Conservation (phyloP, 2,329 filamentous ascomycete species). For the Botryotinia narcissicola region DNA sequence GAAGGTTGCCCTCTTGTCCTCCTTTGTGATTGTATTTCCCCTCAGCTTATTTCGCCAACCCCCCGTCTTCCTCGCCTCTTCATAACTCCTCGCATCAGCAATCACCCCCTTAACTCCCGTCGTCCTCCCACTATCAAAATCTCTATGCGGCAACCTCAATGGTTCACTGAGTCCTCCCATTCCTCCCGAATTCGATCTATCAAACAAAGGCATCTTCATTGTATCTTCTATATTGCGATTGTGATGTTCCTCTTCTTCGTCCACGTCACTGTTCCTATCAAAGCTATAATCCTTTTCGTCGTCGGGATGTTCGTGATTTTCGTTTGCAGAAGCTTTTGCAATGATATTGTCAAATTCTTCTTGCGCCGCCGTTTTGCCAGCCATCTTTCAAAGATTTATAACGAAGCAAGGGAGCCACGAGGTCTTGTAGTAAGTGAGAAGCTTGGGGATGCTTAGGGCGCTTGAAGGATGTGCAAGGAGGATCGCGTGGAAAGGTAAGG, state of each 20-base stretch:
- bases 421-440: conserved; percentile 25
- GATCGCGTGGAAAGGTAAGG: conserved; percentile 16
- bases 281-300: conserved; percentile 56
- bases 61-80: conserved; percentile 56
- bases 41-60: conserved; percentile 48
- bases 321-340: conserved; percentile 49
- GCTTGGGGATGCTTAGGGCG: neutral
- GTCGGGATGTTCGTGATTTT: conserved; percentile 45
- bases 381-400: conserved; percentile 29
- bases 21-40: conserved; percentile 25
- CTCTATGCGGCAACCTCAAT: conserved; percentile 59
- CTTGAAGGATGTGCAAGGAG: conserved; percentile 16
- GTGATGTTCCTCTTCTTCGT: conserved; percentile 44
- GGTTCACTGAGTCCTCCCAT: conserved; percentile 18
- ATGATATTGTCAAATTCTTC: conserved; percentile 66
- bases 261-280: conserved; percentile 54
- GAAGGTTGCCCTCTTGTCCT: conserved; percentile 30
- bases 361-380: conserved; percentile 55
- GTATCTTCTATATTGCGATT: conserved; percentile 55
- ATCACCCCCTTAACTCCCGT: conserved; percentile 87
- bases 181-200: conserved; percentile 39
- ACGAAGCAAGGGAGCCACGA: conserved; percentile 24
- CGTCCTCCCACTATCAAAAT: conserved; percentile 65
- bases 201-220: conserved; percentile 62
- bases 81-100: conserved; percentile 75